phyloP scores from a whole-genome alignment of 805 yeast species.

The Hanseniaspora taiwanica region DNA sequence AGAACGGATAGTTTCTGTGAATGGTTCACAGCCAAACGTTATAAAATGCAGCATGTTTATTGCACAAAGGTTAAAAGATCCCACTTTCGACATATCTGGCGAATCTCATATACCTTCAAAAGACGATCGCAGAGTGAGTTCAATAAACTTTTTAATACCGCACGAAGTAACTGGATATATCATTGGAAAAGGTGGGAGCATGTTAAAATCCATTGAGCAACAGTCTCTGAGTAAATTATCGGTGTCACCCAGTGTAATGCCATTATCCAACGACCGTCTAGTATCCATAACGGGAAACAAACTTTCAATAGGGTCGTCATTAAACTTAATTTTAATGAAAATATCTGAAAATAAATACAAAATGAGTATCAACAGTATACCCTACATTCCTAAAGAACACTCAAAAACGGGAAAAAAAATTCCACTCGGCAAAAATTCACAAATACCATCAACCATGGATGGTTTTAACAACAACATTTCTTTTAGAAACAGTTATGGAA shows the following conservation, averaged over 20 bases:
- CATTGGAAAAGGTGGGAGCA: constrained; percentile 64
- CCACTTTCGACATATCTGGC: not conserved
- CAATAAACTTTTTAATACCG: constrained; percentile 54
- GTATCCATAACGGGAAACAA: constrained; percentile 56
- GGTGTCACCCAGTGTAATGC: constrained; percentile 61
- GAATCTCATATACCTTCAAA: not conserved
- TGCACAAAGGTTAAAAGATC: constrained; percentile 27
- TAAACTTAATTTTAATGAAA: too few species aligned
- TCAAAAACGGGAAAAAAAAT: too few species aligned
- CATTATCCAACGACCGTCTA: constrained; percentile 66
- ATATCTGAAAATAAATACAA: too few species aligned
- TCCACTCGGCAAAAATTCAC: too few species aligned
- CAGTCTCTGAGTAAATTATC: constrained; percentile 62
- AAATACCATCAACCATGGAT: too few species aligned
- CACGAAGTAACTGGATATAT: constrained; percentile 70
- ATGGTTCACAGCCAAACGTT: constrained; percentile 65
- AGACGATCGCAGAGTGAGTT: constrained; percentile 28
- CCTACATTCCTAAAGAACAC: not conserved
- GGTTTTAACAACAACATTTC: too few species aligned
- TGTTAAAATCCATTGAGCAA: constrained; percentile 71
- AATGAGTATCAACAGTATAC: constrained; percentile 38
- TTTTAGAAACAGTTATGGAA: too few species aligned
- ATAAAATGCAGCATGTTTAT: constrained; percentile 74
- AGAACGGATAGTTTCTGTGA: constrained; percentile 60
- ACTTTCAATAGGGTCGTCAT: too few species aligned